These are phyloP conservation scores for Cladosporium sp. DNA, from an alignment of 2,329 filamentous ascomycete species.

Conservation along the genomic window DNA sequence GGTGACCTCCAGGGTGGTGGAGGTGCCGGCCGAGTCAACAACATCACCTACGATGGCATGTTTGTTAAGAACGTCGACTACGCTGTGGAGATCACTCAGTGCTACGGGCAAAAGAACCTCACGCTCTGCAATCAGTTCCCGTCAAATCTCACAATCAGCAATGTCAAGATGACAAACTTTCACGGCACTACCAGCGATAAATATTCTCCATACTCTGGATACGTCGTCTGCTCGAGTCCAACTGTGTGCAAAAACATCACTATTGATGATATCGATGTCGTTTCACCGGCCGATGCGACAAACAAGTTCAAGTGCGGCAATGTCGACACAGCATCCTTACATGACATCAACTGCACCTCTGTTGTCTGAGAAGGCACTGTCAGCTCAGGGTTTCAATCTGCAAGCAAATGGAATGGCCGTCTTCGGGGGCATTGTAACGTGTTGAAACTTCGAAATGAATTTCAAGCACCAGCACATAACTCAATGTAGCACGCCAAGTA, in stretches of 20 bases:
- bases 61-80: constrained; percentile 60
- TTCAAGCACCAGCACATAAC: background rate
- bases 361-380: background rate
- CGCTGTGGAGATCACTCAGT: constrained; percentile 62
- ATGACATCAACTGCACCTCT: constrained; percentile 29
- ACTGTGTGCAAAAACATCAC: constrained; percentile 50
- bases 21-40: constrained; percentile 57
- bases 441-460: background rate
- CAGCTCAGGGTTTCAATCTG: background rate
- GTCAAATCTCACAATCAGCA: constrained; percentile 51
- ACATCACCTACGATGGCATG: constrained; percentile 64
- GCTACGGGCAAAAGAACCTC: constrained; percentile 59
- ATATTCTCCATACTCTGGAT: constrained; percentile 39
- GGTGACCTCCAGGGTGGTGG: constrained; percentile 64
- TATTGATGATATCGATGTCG: constrained; percentile 25
- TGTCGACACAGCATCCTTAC: constrained; percentile 27
- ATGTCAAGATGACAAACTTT: constrained; percentile 56
- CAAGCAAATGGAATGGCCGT: background rate
- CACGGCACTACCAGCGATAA: constrained; percentile 49
- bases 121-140: constrained; percentile 59
- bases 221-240: constrained; percentile 41
- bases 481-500: background rate
- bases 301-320: constrained; percentile 30
- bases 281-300: constrained; percentile 22
- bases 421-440: background rate